phyloP scores from a whole-genome alignment of 257 asterid species.

The Nemophila menziesii region DNA sequence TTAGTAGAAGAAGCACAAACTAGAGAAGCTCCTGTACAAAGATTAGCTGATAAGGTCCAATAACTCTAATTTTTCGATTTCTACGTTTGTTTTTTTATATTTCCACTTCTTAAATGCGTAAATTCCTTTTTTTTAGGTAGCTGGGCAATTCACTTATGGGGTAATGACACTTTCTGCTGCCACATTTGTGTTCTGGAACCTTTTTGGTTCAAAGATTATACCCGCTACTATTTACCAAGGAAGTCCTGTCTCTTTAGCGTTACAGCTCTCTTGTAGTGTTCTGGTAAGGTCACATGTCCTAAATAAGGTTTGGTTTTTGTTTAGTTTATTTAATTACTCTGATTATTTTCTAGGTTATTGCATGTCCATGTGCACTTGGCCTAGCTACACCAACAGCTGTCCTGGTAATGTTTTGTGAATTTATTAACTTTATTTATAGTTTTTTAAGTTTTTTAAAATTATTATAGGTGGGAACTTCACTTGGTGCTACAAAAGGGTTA shows the following conservation, averaged over 20 bases:
- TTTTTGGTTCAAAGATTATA: slow-evolving; percentile 63
- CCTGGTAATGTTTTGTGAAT: slow-evolving; percentile 43
- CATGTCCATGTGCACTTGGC: slow-evolving; percentile 99
- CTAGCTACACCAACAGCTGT: slow-evolving; percentile 99
- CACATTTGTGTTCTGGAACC: slow-evolving; percentile 92
- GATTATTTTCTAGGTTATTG: slow-evolving; percentile 66
- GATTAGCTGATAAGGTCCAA: slow-evolving; percentile 92
- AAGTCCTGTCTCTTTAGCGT: slow-evolving; percentile 77
- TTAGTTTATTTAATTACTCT: not conserved
- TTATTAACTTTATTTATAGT: not conserved
- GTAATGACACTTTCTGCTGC: slow-evolving; percentile 96
- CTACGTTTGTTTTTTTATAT: not conserved
- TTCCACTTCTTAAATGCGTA: slow-evolving; percentile 9
- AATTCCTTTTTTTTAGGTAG: slow-evolving; percentile 46
- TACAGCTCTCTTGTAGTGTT: slow-evolving; percentile 98
- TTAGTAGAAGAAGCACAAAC: slow-evolving; percentile 97
- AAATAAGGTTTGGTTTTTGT: not conserved
- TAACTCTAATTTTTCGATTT: not conserved
- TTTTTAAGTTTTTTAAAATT: too few relatives aligned
- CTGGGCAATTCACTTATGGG: slow-evolving; percentile 94
- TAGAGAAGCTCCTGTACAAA: slow-evolving; percentile 97
- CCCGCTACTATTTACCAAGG: slow-evolving; percentile 89
- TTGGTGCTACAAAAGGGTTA: slow-evolving; percentile 93
- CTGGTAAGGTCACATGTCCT: slow-evolving; percentile 41
- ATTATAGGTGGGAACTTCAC: slow-evolving; percentile 95